phyloP scores from a whole-genome alignment of 2,329 filamentous ascomycete genomes.

The Emmonsiellopsis sp. region DNA sequence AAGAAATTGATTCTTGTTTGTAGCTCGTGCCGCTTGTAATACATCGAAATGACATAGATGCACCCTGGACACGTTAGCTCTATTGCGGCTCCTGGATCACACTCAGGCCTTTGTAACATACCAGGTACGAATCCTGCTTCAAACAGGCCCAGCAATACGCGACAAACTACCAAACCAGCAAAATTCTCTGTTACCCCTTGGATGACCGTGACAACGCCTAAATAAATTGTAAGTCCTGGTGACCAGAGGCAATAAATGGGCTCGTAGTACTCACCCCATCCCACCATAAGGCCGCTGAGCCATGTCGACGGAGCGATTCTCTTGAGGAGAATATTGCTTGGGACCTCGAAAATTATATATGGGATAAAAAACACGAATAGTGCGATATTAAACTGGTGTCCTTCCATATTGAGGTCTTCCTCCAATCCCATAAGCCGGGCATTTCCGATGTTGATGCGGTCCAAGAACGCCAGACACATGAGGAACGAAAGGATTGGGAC shows the following conservation, averaged over 20 bases:
- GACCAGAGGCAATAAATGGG: neutral
- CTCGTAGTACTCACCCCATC: slow-evolving; percentile 24
- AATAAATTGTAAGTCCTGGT: neutral
- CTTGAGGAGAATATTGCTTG: slow-evolving; percentile 40
- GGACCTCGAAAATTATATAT: slow-evolving; percentile 39
- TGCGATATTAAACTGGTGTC: slow-evolving; percentile 34
- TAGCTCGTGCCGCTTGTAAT: slow-evolving; percentile 32
- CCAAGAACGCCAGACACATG: slow-evolving; percentile 38
- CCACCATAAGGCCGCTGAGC: slow-evolving; percentile 35
- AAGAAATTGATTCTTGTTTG: slow-evolving; percentile 30
- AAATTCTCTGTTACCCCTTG: slow-evolving; percentile 35
- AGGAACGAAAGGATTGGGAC: slow-evolving; percentile 41
- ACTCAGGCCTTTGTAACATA: slow-evolving; percentile 7
- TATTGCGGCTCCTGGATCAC: neutral
- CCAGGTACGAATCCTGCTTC: slow-evolving; percentile 32
- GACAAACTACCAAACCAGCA: slow-evolving; percentile 28
- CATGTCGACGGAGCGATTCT: slow-evolving; percentile 33
- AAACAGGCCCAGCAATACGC: slow-evolving; percentile 28
- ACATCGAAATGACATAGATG: slow-evolving; percentile 28
- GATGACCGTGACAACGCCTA: slow-evolving; percentile 35
- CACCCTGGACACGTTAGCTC: slow-evolving; percentile 15
- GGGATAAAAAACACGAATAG: slow-evolving; percentile 39
- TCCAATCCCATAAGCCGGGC: slow-evolving; percentile 38
- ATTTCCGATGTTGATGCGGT: slow-evolving; percentile 42
- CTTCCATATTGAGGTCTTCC: slow-evolving; percentile 34